These are phyloP conservation scores for Gaertneriomyces sp. DNA, from an alignment of 192 early-diverging fungal genomes.

Conservation along the genomic window DNA sequence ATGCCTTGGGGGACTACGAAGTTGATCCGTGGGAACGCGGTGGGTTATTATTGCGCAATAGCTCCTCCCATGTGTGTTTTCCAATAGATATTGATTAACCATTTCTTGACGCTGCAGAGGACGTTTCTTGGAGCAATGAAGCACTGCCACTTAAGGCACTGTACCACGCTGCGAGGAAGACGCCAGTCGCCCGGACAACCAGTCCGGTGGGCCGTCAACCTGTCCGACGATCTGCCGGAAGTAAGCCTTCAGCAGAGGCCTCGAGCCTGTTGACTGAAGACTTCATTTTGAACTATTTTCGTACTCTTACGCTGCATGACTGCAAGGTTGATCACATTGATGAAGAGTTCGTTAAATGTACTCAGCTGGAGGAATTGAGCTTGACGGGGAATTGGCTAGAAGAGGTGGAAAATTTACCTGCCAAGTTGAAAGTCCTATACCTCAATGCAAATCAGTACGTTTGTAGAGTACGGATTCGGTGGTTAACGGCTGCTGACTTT, in stretches of 20 bases:
- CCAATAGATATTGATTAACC: neutral
- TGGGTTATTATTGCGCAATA: conserved; percentile 2
- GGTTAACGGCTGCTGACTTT: too few species aligned
- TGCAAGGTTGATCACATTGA: conserved; percentile 23
- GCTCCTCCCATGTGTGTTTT: neutral
- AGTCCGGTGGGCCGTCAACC: too few species aligned
- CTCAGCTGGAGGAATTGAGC: conserved; percentile 28
- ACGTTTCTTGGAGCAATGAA: conserved; percentile 34
- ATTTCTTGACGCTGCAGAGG: neutral
- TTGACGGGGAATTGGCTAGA: conserved; percentile 37
- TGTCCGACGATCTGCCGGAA: neutral
- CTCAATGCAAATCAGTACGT: conserved; percentile 36
- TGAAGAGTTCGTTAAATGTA: conserved; percentile 3
- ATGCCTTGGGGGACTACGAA: conserved; percentile 23
- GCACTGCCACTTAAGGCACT: conserved; percentile 20
- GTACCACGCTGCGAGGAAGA: neutral
- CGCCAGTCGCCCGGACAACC: too few species aligned
- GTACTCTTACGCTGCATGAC: conserved; percentile 28
- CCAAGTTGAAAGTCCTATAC: conserved; percentile 26
- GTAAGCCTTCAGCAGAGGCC: neutral
- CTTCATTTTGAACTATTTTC: conserved; percentile 31
- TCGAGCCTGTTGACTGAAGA: conserved; percentile 22
- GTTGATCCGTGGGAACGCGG: conserved; percentile 27
- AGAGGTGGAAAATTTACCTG: conserved; percentile 28
- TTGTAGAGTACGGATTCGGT: neutral